These are phyloP conservation scores for Fusarium tanahbumbuense DNA, from an alignment of 2,329 filamentous ascomycete species.

Conservation along the genomic window DNA sequence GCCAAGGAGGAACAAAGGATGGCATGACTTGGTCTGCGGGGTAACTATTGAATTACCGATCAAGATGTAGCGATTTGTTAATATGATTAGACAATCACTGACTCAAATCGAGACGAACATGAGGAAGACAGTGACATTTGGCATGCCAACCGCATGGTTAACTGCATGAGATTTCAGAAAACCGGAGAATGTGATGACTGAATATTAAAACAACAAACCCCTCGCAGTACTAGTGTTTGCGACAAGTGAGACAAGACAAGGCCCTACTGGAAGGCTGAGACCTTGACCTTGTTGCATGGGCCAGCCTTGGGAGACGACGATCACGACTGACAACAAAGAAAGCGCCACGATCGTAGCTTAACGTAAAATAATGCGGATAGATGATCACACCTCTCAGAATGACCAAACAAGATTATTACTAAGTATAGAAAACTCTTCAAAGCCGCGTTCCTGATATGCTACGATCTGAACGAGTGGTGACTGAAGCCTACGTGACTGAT, in stretches of 20 bases:
- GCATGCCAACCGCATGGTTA: conserved; percentile 15
- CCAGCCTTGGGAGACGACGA: background rate
- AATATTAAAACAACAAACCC: background rate
- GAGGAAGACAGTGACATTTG: background rate
- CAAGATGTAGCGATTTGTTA: background rate
- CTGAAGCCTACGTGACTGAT: background rate
- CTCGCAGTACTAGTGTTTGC: background rate
- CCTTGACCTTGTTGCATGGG: background rate
- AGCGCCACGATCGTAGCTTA: background rate
- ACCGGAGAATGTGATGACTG: background rate
- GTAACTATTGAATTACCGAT: conserved; percentile 12
- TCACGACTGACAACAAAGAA: conserved; percentile 9
- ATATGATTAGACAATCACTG: background rate
- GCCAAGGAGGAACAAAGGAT: conserved; percentile 26
- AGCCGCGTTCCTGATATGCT: background rate
- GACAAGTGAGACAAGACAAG: conserved; percentile 12
- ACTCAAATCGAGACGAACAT: background rate
- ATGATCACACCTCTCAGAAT: background rate
- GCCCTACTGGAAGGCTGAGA: background rate
- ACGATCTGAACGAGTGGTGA: background rate
- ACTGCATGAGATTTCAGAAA: background rate
- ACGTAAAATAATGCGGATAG: background rate
- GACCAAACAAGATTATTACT: background rate
- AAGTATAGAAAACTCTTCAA: background rate
- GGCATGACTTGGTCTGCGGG: conserved; percentile 13